Percentiles rank a stretch among this genome's conserved stretches.
These are phyloP conservation scores for Kregervanrija delftensis DNA, from an alignment of 805 yeast genomes.

Conservation along the genomic window DNA sequence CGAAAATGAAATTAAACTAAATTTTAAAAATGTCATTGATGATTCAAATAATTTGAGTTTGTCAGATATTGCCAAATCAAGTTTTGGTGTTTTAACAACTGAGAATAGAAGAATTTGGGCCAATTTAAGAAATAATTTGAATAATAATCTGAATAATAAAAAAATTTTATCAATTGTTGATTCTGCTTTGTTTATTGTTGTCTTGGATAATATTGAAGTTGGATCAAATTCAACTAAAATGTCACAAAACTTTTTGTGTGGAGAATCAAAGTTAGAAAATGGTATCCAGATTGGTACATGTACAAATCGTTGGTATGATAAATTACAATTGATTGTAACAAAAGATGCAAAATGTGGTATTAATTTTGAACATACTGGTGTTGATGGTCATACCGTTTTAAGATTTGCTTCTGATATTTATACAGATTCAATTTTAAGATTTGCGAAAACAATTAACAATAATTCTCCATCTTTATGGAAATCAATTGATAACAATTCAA, in stretches of 20 bases:
- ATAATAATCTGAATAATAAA: slow-evolving; percentile 43
- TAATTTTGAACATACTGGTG: slow-evolving; percentile 91
- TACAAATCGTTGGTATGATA: slow-evolving; percentile 89
- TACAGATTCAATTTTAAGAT: slow-evolving; percentile 81
- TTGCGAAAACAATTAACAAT: slow-evolving; percentile 76
- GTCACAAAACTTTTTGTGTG: slow-evolving; percentile 83
- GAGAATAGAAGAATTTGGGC: slow-evolving; percentile 91
- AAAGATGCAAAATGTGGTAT: slow-evolving; percentile 89
- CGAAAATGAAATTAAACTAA: slow-evolving; percentile 68
- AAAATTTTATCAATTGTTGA: slow-evolving; percentile 74
- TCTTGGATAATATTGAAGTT: slow-evolving; percentile 72
- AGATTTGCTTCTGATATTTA: slow-evolving; percentile 85
- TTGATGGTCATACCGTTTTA: slow-evolving; percentile 90
- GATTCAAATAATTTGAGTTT: slow-evolving; percentile 55
- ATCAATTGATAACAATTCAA: slow-evolving; percentile 38
- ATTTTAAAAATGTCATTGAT: slow-evolving; percentile 65
- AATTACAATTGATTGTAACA: slow-evolving; percentile 79
- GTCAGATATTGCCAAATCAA: slow-evolving; percentile 61
- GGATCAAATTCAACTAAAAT: slow-evolving; percentile 54
- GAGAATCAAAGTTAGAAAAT: slow-evolving; percentile 66
- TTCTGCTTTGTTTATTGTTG: slow-evolving; percentile 73
- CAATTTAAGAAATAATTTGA: slow-evolving; percentile 48
- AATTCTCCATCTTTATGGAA: slow-evolving; percentile 71
- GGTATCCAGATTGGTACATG: slow-evolving; percentile 93
- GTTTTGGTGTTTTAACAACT: slow-evolving; percentile 85